These are phyloP conservation scores for Botryosphaeria dothidea DNA, from an alignment of 2,329 filamentous ascomycete genomes.

Conservation along the genomic window DNA sequence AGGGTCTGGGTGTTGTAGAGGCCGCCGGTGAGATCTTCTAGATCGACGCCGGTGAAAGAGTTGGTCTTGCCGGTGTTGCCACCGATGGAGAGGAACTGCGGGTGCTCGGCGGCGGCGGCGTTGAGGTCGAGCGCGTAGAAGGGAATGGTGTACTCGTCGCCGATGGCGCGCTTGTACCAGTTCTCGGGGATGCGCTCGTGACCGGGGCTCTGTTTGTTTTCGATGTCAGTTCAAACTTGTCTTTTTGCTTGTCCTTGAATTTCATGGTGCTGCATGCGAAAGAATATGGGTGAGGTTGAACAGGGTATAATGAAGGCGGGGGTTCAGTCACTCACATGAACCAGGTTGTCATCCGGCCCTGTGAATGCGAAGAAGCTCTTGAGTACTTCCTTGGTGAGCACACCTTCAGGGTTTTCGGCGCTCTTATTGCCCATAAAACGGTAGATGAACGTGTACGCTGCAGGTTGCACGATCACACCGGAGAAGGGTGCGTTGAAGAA, in stretches of 20 bases:
- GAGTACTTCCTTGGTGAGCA: conserved; percentile 22
- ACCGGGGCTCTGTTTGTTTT: neutral
- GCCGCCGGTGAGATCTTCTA: conserved; percentile 39
- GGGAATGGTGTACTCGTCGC: conserved; percentile 2
- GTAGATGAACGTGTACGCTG: conserved; percentile 31
- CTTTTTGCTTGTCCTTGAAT: too few species aligned
- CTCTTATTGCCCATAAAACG: conserved; percentile 35
- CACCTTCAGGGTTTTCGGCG: conserved; percentile 28
- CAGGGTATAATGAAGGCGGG: neutral
- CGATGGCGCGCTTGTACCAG: conserved; percentile 6
- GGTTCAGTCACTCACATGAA: neutral
- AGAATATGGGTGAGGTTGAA: too few species aligned
- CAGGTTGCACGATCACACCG: conserved; percentile 25
- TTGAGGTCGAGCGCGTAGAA: neutral
- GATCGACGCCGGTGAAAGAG: conserved; percentile 37
- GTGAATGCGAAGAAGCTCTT: conserved; percentile 16
- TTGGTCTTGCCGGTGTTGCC: conserved; percentile 38
- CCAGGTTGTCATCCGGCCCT: neutral
- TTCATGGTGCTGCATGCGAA: too few species aligned
- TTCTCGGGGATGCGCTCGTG: conserved; percentile 16
- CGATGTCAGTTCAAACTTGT: too few species aligned
- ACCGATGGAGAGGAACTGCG: conserved; percentile 34
- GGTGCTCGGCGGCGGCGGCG: conserved; percentile 26
- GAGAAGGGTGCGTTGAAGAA: conserved; percentile 10
- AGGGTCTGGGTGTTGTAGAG: conserved; percentile 46